These are phyloP conservation scores for Monilinia aucupariae DNA, from an alignment of 2,329 filamentous ascomycete species.

Conservation along the genomic window DNA sequence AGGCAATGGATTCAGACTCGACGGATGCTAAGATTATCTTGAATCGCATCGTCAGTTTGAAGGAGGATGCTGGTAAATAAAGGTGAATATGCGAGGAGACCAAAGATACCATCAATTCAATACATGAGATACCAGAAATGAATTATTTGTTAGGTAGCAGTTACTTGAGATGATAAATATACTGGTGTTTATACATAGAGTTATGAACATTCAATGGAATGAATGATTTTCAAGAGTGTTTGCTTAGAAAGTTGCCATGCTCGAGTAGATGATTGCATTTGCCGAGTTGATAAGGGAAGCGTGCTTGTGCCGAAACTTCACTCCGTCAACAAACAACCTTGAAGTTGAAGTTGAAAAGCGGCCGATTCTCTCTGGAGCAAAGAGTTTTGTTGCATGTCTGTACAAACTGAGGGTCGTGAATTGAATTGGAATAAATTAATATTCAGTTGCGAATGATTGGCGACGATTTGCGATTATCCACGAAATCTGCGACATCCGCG, in stretches of 20 bases:
- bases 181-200: not conserved
- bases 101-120: not conserved
- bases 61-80: constrained; percentile 74
- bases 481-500: too few species aligned
- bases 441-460: not conserved
- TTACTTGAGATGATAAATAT: not conserved
- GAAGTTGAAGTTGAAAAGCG: not conserved
- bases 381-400: not conserved
- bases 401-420: not conserved
- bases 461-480: not conserved
- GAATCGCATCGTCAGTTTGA: constrained; percentile 87
- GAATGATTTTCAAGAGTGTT: not conserved
- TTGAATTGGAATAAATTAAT: too few species aligned
- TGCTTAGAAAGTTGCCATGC: too few species aligned
- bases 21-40: constrained; percentile 75
- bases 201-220: not conserved
- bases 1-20: constrained; percentile 71
- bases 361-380: not conserved
- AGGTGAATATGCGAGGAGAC: not conserved
- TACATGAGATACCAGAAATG: not conserved
- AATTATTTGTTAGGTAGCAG: not conserved
- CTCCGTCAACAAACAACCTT: not conserved
- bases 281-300: not conserved
- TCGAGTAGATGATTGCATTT: not conserved
- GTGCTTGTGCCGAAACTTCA: not conserved